Base-by-base conservation (phyloP, 108 stramenopile genomes). In the Stephanodiscus triporus region DNA sequence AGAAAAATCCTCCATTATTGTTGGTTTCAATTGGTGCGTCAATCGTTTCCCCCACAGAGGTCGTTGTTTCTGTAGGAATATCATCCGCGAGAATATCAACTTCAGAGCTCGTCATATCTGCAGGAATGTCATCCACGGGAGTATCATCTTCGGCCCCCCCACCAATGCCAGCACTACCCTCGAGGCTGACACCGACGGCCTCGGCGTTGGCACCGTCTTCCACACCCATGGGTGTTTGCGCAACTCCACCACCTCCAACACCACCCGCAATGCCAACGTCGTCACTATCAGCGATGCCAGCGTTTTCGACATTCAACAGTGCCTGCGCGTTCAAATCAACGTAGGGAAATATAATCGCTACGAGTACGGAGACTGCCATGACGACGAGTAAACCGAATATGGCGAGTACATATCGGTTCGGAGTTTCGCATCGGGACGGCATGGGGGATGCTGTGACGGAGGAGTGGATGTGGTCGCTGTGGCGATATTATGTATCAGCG, bases 291-390 rank as follows among this genome's bases (percentile, higher is more conserved):
- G 16, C 43, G 14, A 45, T 1, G 43, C 3, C 14, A 45, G 43
- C 14, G 16, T 16, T 45, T 16, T 45, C 43, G 3, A 16, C 43
- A 16, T 16, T 4, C 43, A 45, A 45, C 2, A 17, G 43, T 16
- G 43, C 43, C 43, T 45, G 43, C 43, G 43, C 56, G 32, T 57
- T 57, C 29, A 17, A 9, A 57, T 57, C 56, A 17, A 57, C 27
- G 26, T 57, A 57, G 4, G 56, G 56, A 57, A 57, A 57, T 17
- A 13, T 13, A 57, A 57, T 57, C 26, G 56, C 56, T 10, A 57
- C 27, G 4, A 30, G 4, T 17, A 32, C n/a, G 26, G 56, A 57
- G 24, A 57, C 27, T 24, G 56, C 56, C 30, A 57, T 34, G 56
- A 57, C 27, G 10, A 17, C 27, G 13, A 57, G 30, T 57, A 57